These are phyloP conservation scores for Termitomyces bulborhizus DNA, from an alignment of 768 basidiomycete genomes.

Conservation along the genomic window DNA sequence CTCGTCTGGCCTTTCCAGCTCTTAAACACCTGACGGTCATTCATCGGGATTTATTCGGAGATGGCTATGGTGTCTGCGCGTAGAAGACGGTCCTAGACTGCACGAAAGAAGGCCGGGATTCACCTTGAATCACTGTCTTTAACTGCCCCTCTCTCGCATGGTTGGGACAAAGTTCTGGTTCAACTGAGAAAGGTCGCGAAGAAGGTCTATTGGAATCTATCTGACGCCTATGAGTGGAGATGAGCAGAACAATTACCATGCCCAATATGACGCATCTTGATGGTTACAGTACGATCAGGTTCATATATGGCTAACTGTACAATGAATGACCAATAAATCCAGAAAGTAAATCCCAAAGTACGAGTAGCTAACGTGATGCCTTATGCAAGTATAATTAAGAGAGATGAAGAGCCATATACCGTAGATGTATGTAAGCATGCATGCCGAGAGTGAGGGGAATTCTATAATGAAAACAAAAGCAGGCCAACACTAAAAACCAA, in stretches of 20 bases:
- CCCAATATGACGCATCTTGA: no score
- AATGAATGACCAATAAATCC: neutral
- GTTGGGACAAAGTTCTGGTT: neutral
- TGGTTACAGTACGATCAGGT: no score
- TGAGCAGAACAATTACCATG: no score
- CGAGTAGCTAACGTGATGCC: neutral
- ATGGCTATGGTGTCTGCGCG: neutral
- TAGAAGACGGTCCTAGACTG: neutral
- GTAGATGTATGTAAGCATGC: neutral
- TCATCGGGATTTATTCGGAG: neutral
- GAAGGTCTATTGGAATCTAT: no score
- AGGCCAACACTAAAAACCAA: neutral
- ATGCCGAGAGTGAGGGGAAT: neutral
- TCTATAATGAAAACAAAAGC: neutral
- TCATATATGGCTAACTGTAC: neutral
- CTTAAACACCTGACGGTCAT: neutral
- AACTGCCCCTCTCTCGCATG: neutral
- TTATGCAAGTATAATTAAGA: neutral
- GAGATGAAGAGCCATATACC: neutral
- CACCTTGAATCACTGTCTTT: neutral
- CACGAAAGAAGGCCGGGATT: neutral
- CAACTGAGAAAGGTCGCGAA: no score
- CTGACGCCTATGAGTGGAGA: no score
- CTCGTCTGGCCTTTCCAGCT: neutral
- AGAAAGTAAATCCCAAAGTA: neutral